A percentile compares a stretch with the other conserved stretches of the same genome.
These are phyloP conservation scores for Harringtonia aguacate DNA, from an alignment of 2,329 filamentous ascomycete species.

Conservation along the genomic window DNA sequence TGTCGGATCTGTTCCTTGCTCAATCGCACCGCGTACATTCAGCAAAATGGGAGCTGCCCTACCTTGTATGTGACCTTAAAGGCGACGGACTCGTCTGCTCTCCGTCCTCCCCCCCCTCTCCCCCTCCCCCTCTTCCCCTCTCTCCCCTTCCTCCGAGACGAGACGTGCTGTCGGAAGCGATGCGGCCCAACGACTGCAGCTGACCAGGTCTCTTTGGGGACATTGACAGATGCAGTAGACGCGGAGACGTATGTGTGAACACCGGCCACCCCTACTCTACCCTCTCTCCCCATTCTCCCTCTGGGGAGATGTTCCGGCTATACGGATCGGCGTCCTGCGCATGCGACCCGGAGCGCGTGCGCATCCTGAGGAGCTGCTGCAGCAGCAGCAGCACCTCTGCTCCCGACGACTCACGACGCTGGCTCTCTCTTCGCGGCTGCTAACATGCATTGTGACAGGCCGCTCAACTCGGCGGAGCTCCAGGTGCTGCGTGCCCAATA, in stretches of 20 bases:
- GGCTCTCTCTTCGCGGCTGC: neutral
- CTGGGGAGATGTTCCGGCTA: neutral
- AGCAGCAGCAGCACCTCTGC: too few species aligned
- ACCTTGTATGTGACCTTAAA: conserved; percentile 32
- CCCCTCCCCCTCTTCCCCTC: too few species aligned
- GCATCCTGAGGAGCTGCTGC: too few species aligned
- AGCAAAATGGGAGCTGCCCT: conserved; percentile 34
- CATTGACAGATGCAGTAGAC: conserved; percentile 96
- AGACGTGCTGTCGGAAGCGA: neutral
- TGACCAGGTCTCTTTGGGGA: too few species aligned
- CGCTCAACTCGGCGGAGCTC: conserved; percentile 84
- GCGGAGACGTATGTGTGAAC: conserved; percentile 68
- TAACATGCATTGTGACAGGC: conserved; percentile 44
- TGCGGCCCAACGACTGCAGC: too few species aligned
- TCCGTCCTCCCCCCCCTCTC: neutral
- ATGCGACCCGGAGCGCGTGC: too few species aligned
- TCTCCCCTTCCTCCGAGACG: neutral
- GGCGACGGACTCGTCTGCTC: neutral
- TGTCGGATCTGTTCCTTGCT: neutral
- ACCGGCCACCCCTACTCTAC: too few species aligned
- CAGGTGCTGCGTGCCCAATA: conserved; percentile 89
- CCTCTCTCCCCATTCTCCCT: neutral
- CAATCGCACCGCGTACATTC: neutral
- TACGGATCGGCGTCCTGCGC: neutral
- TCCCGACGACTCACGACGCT: too few species aligned